These are phyloP conservation scores for Nothomitra cinnamomea DNA, from an alignment of 2,329 filamentous ascomycete genomes.

Conservation along the genomic window DNA sequence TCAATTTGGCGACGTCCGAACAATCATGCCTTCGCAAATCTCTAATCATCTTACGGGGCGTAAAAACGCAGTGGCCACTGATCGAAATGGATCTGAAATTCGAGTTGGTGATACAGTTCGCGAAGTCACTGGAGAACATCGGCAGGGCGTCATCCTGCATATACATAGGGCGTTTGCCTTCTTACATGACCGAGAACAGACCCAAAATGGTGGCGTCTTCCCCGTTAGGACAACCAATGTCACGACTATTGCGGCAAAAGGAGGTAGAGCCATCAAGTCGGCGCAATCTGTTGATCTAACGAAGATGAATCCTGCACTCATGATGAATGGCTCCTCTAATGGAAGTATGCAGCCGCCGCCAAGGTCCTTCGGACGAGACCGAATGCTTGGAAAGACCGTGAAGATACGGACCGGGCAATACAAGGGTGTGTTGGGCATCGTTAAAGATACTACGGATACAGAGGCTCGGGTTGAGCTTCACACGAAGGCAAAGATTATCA, in stretches of 20 bases:
- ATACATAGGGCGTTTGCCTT: slow-evolving; percentile 90
- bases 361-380: slow-evolving; percentile 58
- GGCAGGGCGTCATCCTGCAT: slow-evolving; percentile 78
- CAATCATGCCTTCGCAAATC: slow-evolving; percentile 79
- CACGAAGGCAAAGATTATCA: slow-evolving; percentile 83
- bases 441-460: slow-evolving; percentile 81
- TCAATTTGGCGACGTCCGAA: slow-evolving; percentile 69
- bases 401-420: slow-evolving; percentile 73
- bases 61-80: slow-evolving; percentile 74
- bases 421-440: slow-evolving; percentile 86
- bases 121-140: slow-evolving; percentile 70
- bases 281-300: slow-evolving; percentile 57
- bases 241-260: slow-evolving; percentile 84
- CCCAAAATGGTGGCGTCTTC: slow-evolving; percentile 79
- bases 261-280: slow-evolving; percentile 51
- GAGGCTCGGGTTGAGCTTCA: slow-evolving; percentile 84
- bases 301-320: slow-evolving; percentile 83
- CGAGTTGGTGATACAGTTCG: slow-evolving; percentile 82
- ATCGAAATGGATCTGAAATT: slow-evolving; percentile 86
- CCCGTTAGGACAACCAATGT: slow-evolving; percentile 76
- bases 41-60: slow-evolving; percentile 73
- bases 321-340: slow-evolving; percentile 41
- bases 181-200: slow-evolving; percentile 65
- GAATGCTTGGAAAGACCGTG: slow-evolving; percentile 78
- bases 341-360: slow-evolving; percentile 39